Evolutionary conservation across 2,329 filamentous ascomycete genomes (phyloP).

Genomic region (Bertia moriformis): DNA sequence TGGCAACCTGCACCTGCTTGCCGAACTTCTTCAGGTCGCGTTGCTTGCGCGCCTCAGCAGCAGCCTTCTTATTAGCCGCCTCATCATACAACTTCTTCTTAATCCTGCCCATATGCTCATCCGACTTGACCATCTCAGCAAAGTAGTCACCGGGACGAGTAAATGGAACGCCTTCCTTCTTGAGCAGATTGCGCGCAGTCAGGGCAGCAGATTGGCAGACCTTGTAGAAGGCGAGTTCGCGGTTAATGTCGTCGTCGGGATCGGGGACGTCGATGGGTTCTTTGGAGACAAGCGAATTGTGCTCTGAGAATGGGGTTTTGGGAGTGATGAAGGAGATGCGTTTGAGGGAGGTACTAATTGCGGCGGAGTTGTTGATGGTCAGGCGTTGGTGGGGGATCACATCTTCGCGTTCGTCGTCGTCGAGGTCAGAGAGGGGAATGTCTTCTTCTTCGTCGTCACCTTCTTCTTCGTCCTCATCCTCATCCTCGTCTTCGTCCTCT

Average conservation of each 20-base stretch:
- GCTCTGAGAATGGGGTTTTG: constrained; percentile 12
- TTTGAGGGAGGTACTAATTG: neutral
- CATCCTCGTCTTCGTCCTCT: constrained; percentile 7
- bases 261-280: constrained; percentile 59
- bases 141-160: constrained; percentile 88
- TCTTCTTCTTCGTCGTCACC: constrained; percentile 17
- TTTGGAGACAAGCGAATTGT: constrained; percentile 62
- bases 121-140: constrained; percentile 96
- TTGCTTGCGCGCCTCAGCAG: constrained; percentile 78
- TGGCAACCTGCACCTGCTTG: constrained; percentile 93
- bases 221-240: constrained; percentile 85
- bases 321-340: constrained; percentile 54
- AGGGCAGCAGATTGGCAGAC: constrained; percentile 72
- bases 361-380: constrained; percentile 56
- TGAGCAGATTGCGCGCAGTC: constrained; percentile 57
- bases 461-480: constrained; percentile 11
- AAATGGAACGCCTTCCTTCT: constrained; percentile 73
- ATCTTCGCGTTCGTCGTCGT: constrained; percentile 27
- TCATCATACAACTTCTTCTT: constrained; percentile 87
- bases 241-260: constrained; percentile 77
- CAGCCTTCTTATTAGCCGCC: constrained; percentile 80
- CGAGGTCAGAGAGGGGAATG: neutral
- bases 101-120: constrained; percentile 95
- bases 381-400: constrained; percentile 79
- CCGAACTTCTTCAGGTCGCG: constrained; percentile 97